phyloP scores from a whole-genome alignment of 352 stramenopile genomes.

The Globisporangium carolinianum region DNA sequence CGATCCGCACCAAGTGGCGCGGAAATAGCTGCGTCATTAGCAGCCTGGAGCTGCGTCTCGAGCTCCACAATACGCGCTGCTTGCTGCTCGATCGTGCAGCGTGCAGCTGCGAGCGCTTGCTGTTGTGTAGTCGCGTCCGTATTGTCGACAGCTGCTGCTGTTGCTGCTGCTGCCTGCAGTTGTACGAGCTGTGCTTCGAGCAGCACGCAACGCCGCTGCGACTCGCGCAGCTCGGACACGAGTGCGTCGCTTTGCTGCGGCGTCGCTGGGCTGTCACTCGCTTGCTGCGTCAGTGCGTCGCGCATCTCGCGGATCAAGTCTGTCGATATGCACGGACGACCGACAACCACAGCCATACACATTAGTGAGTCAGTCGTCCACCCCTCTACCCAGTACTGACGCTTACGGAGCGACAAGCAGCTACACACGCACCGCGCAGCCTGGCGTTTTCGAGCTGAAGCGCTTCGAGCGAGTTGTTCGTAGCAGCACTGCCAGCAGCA shows the following conservation, averaged over 20 bases:
- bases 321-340: not conserved
- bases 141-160: not conserved
- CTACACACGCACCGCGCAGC: slow-evolving; percentile 23
- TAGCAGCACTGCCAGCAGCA: no score
- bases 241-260: slow-evolving; percentile 1
- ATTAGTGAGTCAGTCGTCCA: not conserved
- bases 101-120: slow-evolving; percentile 27
- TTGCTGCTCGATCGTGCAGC: slow-evolving; percentile 31
- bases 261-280: slow-evolving; percentile 10
- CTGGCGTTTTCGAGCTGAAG: slow-evolving; percentile 55
- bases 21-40: not conserved
- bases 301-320: slow-evolving; percentile 79
- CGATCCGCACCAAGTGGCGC: not conserved
- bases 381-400: not conserved
- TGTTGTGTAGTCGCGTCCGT: not conserved
- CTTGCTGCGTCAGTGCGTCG: slow-evolving; percentile 50
- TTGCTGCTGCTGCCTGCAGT: slow-evolving; percentile 5
- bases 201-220: slow-evolving; percentile 30
- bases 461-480: slow-evolving; percentile 4
- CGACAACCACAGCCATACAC: no score
- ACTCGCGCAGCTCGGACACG: slow-evolving; percentile 20
- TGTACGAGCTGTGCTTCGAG: slow-evolving; percentile 39
- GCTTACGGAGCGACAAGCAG: not conserved
- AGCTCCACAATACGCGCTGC: slow-evolving; percentile 37
- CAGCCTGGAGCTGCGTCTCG: slow-evolving; percentile 21